Base-by-base conservation (phyloP, 768 basidiomycete species). In the Russula lepida region DNA sequence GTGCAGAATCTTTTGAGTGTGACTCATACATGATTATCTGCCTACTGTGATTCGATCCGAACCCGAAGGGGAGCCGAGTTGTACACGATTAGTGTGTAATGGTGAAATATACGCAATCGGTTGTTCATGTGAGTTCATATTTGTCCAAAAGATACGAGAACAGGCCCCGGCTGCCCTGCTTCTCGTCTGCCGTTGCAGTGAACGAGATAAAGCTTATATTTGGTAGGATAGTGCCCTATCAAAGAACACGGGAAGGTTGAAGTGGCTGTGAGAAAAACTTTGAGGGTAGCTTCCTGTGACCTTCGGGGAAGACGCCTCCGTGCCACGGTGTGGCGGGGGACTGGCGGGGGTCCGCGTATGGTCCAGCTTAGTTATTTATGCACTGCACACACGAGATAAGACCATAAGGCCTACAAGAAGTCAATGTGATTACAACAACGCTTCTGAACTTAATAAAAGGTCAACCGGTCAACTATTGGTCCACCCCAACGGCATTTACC, bases 1-100 rank as follows among this genome's bases (percentile, higher is more conserved):
- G 70, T 66, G 62, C 68, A 55, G 59, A 62, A 55, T 58, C 64
- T 57, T 66, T 64, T 43, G 41, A 52, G n/a, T 53, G 54, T 62
- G 48, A 39, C 15, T 43, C 48, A 28, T 47, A 37, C 39, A 25
- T 41, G 41, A 37, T 19, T 43, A 28, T 55, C 28, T 19, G 23
- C 46, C 23, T 28, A 17, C 15, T 37, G 32, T 25, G 54, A 43
- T 47, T 54, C 35, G 23, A 37, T 47, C 8, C 12, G n/a, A 25
- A 8, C 35, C 46, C 12, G 19, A 37, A 32, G 15, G 6, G 49
- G 44, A 39, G 21, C 11, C 13, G 39, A 46, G 43, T 30, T 44
- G 44, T 57, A 39, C 21, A 44, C 23, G 27, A 57, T 51, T 8
- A 33, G 23, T 52, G 41, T 51, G 35, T 47, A 33, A 48, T 28